Conservation (phyloP, 768 basidiomycete species). For the Rhodotorula kratochvilovae region DNA sequence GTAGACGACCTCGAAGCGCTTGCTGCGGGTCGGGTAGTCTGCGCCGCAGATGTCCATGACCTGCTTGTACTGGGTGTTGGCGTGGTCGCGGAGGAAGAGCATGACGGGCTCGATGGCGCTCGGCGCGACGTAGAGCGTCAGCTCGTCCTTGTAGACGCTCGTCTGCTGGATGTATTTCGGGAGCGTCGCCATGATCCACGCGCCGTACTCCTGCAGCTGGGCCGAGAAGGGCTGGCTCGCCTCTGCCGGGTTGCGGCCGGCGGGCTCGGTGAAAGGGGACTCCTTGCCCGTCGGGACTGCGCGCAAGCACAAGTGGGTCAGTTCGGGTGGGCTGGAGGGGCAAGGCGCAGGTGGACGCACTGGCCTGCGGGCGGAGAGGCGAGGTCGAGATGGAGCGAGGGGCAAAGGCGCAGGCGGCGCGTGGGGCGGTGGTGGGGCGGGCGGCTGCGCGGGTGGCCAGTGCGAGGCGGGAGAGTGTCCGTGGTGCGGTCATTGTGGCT, state of each 20-base stretch:
- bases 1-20: constrained; percentile 95
- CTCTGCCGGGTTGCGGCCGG: constrained; percentile 78
- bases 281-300: constrained; percentile 24
- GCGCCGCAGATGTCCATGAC: constrained; percentile 92
- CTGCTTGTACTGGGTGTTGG: constrained; percentile 87
- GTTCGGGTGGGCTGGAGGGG: no score
- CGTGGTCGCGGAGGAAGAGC: constrained; percentile 89
- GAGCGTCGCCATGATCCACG: constrained; percentile 84
- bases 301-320: constrained; percentile 2
- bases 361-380: constrained; percentile 9
- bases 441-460: constrained; percentile 8
- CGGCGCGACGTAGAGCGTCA: constrained; percentile 81
- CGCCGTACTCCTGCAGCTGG: constrained; percentile 81
- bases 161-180: constrained; percentile 98
- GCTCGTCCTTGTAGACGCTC: constrained; percentile 91
- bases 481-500: constrained; percentile 14
- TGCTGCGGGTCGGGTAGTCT: constrained; percentile 86
- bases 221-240: constrained; percentile 69
- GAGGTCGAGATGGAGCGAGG: constrained; percentile 25
- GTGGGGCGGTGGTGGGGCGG: constrained; percentile 1
- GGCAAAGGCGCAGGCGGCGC: not conserved
- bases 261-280: constrained; percentile 81
- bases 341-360: not conserved
- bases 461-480: constrained; percentile 12
- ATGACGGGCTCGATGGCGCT: constrained; percentile 75